Percentiles rank a stretch among this genome's conserved stretches.
phyloP scores from a whole-genome alignment of 2,329 filamentous ascomycete genomes.

The Lachnum nothofagi region DNA sequence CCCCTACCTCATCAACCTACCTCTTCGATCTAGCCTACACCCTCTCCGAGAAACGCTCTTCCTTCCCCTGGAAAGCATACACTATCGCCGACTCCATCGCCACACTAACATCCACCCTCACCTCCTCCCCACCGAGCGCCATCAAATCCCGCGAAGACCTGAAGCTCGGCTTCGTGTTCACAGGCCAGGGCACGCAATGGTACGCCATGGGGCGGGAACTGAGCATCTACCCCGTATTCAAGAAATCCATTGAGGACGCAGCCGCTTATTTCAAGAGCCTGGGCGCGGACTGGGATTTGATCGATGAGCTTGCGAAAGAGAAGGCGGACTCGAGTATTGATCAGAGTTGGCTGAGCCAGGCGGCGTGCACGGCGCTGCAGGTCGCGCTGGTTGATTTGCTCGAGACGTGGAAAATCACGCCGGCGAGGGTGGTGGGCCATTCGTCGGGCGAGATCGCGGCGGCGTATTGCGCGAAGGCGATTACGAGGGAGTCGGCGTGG shows the following conservation, averaged over 20 bases:
- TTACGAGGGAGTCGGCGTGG: slow-evolving; percentile 32
- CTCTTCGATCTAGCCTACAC: no score
- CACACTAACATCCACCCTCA: no score
- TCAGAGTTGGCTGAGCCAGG: slow-evolving; percentile 28
- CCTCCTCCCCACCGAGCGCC: neutral
- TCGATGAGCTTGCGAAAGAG: neutral
- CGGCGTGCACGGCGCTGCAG: slow-evolving; percentile 36
- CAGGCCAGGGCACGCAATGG: slow-evolving; percentile 29
- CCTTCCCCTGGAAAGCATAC: no score
- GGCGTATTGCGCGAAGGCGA: slow-evolving; percentile 36
- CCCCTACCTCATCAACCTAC: no score
- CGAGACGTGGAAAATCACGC: slow-evolving; percentile 36
- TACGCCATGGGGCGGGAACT: slow-evolving; percentile 27
- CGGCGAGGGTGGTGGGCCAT: slow-evolving; percentile 38
- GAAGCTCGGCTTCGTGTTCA: slow-evolving; percentile 25
- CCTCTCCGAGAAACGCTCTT: no score
- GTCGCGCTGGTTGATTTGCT: slow-evolving; percentile 35
- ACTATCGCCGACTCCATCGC: no score
- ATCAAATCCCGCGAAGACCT: slow-evolving; percentile 10
- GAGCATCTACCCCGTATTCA: slow-evolving; percentile 33
- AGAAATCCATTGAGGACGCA: slow-evolving; percentile 30
- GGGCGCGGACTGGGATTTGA: slow-evolving; percentile 23
- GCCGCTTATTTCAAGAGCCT: slow-evolving; percentile 33
- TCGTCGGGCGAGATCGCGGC: slow-evolving; percentile 44
- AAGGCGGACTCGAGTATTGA: neutral